Evolutionary conservation across 1,284 basidiomycete species (phyloP).

Genomic region (Ganoderma sinense): DNA sequence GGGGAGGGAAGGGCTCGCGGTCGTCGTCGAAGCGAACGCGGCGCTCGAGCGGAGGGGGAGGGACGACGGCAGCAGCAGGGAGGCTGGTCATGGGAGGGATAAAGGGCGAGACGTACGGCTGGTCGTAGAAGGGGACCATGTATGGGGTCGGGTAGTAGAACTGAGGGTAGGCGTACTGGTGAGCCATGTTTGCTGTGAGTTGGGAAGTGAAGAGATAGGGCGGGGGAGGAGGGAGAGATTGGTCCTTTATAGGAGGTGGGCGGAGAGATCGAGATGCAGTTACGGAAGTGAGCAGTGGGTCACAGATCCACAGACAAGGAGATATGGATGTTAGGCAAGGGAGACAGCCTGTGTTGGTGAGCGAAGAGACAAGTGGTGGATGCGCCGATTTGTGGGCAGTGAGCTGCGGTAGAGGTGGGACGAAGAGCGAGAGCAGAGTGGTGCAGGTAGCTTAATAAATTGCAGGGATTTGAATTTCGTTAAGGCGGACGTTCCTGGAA

Average conservation of each 20-base stretch:
- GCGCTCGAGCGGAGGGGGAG: slow-evolving; percentile 29
- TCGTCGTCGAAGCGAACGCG: slow-evolving; percentile 40
- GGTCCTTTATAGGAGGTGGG: slow-evolving; percentile 17
- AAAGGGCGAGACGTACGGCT: slow-evolving; percentile 38
- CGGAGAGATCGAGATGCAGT: background rate
- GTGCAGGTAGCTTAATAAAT: background rate
- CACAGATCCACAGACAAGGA: background rate
- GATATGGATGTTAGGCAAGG: background rate
- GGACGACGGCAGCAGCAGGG: slow-evolving; percentile 29
- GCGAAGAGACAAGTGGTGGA: background rate
- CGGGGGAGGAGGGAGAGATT: background rate
- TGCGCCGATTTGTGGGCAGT: background rate
- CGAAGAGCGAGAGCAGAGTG: background rate
- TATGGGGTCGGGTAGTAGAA: slow-evolving; percentile 39
- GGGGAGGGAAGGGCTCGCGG: slow-evolving; percentile 29
- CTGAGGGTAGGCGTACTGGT: slow-evolving; percentile 34
- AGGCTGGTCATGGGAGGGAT: slow-evolving; percentile 34
- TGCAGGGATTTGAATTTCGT: background rate
- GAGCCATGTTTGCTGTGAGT: slow-evolving; percentile 25
- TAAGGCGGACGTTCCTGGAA: background rate
- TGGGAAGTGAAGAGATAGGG: slow-evolving; percentile 1
- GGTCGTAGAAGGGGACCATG: slow-evolving; percentile 39
- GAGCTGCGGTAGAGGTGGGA: background rate
- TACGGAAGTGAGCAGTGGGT: background rate
- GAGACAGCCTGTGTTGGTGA: background rate